Evolutionary conservation across 1,284 basidiomycete species (phyloP).

Genomic region (Wallemia hederae): DNA sequence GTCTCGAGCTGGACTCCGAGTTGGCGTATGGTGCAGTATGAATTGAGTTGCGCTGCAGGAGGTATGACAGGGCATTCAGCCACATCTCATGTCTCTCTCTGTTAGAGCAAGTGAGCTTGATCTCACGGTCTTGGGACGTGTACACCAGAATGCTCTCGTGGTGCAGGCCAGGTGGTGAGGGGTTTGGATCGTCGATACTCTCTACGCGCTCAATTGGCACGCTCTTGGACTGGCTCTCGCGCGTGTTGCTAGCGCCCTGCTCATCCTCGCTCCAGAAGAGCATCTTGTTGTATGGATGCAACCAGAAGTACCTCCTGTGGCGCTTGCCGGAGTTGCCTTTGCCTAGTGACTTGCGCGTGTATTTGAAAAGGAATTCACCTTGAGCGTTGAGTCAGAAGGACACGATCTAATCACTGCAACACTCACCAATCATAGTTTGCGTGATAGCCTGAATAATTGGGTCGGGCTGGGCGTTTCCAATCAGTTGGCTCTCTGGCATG

Average conservation of each 20-base stretch:
- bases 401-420: no score
- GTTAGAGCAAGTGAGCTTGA: slow-evolving; percentile 84
- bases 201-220: slow-evolving; percentile 85
- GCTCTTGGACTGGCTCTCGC: slow-evolving; percentile 83
- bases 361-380: slow-evolving; percentile 79
- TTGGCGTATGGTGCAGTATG: slow-evolving; percentile 1
- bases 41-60: slow-evolving; percentile 7
- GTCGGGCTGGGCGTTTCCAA: slow-evolving; percentile 23
- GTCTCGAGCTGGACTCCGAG: background rate
- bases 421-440: slow-evolving; percentile 85
- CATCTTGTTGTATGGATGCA: slow-evolving; percentile 94
- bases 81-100: slow-evolving; percentile 90
- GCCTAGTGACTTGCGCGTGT: slow-evolving; percentile 68
- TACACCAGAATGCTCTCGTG: slow-evolving; percentile 77
- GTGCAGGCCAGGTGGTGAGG: slow-evolving; percentile 69
- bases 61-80: slow-evolving; percentile 29
- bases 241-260: slow-evolving; percentile 56
- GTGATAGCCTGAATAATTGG: slow-evolving; percentile 78
- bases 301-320: slow-evolving; percentile 95
- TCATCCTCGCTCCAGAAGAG: slow-evolving; percentile 90
- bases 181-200: slow-evolving; percentile 67
- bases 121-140: slow-evolving; percentile 60
- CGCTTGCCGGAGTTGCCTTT: slow-evolving; percentile 68
- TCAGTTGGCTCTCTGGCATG: slow-evolving; percentile 1
- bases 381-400: background rate